These are phyloP conservation scores for Colletotrichum trifolii DNA, from an alignment of 2,329 filamentous ascomycete genomes.

Conservation along the genomic window DNA sequence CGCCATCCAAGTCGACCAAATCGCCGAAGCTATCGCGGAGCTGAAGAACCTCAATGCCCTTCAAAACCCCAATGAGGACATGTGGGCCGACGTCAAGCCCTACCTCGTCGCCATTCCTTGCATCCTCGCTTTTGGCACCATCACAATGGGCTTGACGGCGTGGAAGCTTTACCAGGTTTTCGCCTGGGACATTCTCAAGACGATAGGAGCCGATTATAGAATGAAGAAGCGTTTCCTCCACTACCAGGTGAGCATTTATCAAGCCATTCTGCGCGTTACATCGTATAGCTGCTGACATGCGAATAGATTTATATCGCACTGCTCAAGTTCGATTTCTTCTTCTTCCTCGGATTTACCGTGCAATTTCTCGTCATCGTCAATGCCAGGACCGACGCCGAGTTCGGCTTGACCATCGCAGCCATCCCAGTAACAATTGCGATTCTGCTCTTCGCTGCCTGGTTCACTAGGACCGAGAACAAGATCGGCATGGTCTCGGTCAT, in stretches of 20 bases:
- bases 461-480: conserved; percentile 85
- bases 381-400: conserved; percentile 76
- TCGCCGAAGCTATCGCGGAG: conserved; percentile 74
- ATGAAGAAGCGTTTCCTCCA: conserved; percentile 97
- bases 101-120: conserved; percentile 87
- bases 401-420: conserved; percentile 86
- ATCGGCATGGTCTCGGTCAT: conserved; percentile 82
- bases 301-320: conserved; percentile 93
- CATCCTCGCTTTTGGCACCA: conserved; percentile 80
- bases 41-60: conserved; percentile 57
- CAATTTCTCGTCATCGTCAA: conserved; percentile 96
- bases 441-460: conserved; percentile 84
- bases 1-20: conserved; percentile 91
- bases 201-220: conserved; percentile 95
- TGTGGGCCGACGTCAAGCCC: conserved; percentile 78
- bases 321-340: conserved; percentile 99
- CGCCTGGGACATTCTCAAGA: conserved; percentile 99
- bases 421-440: conserved; percentile 93
- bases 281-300: background rate
- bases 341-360: conserved; percentile 98
- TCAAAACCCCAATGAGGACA: conserved; percentile 47
- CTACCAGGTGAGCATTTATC: conserved; percentile 78
- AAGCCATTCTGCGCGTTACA: background rate
- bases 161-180: conserved; percentile 99
- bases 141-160: conserved; percentile 79